phyloP scores from a whole-genome alignment of 495 filamentous ascomycete species.

The Trichoderma reesei region DNA sequence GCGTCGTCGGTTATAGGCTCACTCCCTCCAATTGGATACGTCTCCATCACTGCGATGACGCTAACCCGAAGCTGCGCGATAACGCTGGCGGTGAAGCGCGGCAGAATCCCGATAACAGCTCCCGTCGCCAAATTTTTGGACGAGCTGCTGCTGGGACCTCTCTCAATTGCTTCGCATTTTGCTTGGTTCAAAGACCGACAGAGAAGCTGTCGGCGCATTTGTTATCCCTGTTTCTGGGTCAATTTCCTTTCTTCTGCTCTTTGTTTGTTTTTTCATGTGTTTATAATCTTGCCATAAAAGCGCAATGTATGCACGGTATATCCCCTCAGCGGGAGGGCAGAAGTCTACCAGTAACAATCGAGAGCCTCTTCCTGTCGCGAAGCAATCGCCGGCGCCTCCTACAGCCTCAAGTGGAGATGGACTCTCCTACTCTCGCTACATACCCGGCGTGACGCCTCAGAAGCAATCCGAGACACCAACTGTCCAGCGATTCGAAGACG shows the following conservation, averaged over 20 bases:
- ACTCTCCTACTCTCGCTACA: conserved; percentile 34
- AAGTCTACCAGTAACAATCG: background rate
- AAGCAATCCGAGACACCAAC: conserved; percentile 9
- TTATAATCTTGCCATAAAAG: background rate
- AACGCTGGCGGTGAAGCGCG: conserved; percentile 8
- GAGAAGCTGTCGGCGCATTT: background rate
- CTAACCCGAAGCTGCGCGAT: background rate
- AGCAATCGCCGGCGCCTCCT: conserved; percentile 17
- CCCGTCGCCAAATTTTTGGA: conserved; percentile 12
- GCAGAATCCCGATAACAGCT: conserved; percentile 4
- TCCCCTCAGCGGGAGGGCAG: conserved; percentile 22
- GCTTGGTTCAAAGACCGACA: background rate
- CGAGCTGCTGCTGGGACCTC: background rate
- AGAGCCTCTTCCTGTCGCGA: background rate
- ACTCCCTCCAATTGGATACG: conserved; percentile 3
- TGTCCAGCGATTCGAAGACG: conserved; percentile 10
- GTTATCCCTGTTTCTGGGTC: background rate
- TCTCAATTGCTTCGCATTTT: background rate
- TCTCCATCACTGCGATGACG: background rate
- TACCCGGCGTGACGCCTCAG: conserved; percentile 20
- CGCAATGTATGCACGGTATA: conserved; percentile 29
- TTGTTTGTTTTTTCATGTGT: background rate
- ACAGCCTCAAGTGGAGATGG: conserved; percentile 3
- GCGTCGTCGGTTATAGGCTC: background rate
- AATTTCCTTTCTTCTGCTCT: background rate